phyloP scores from a whole-genome alignment of 2,329 filamentous ascomycete genomes.

The Penicillium psychrosexuale region DNA sequence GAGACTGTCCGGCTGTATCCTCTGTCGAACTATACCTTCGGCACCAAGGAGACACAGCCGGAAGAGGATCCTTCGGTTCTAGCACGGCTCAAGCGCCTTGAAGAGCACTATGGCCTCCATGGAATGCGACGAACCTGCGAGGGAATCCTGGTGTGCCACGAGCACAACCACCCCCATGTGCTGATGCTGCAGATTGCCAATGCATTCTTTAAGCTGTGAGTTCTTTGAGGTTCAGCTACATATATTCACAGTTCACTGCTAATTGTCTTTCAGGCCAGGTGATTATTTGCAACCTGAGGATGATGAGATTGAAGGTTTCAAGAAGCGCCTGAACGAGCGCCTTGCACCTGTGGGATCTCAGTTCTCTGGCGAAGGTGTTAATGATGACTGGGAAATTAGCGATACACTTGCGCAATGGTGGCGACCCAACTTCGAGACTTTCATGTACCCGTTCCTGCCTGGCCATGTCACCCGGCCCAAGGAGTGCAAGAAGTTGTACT shows the following conservation, averaged over 20 bases:
- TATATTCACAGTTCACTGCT: background rate
- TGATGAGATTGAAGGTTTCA: constrained; percentile 94
- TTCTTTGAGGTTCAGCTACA: constrained; percentile 1
- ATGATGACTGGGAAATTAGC: constrained; percentile 90
- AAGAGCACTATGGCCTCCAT: constrained; percentile 87
- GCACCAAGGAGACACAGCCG: constrained; percentile 95
- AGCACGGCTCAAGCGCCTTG: constrained; percentile 86
- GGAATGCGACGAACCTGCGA: constrained; percentile 98
- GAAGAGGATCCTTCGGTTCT: constrained; percentile 96
- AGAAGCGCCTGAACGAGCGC: constrained; percentile 83
- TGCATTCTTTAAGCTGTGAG: constrained; percentile 92
- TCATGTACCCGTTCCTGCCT: constrained; percentile 98
- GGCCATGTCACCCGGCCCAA: constrained; percentile 95
- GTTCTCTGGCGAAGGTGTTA: constrained; percentile 77
- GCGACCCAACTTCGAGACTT: constrained; percentile 98
- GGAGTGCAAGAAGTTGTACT: constrained; percentile 98
- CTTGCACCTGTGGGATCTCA: constrained; percentile 85
- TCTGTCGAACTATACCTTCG: constrained; percentile 97
- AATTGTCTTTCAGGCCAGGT: constrained; percentile 60
- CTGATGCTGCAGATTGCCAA: constrained; percentile 99
- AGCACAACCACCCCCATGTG: constrained; percentile 98
- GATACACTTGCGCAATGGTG: constrained; percentile 98
- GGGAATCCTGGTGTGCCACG: constrained; percentile 94
- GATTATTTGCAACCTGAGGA: constrained; percentile 86
- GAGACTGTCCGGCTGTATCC: constrained; percentile 87